These are phyloP conservation scores for Mortierella sp. DNA, from an alignment of 371 early-diverging fungal genomes.

Conservation along the genomic window DNA sequence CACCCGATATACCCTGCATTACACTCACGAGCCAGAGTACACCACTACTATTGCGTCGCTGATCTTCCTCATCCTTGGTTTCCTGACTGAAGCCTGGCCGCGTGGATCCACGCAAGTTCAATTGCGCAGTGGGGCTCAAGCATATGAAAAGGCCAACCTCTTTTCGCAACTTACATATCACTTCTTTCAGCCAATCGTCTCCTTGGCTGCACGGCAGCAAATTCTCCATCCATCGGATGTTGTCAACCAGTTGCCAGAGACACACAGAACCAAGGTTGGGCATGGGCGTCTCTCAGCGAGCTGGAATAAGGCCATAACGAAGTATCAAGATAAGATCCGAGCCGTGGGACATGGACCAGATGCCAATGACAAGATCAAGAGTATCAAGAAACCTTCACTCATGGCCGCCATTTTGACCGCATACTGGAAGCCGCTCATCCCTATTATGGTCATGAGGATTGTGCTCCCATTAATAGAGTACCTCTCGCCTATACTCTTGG, in stretches of 20 bases:
- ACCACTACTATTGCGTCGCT: conserved; percentile 7
- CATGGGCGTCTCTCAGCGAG: conserved; percentile 5
- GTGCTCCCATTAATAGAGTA: conserved; percentile 19
- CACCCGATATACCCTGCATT: conserved; percentile 4
- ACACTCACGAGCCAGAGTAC: neutral
- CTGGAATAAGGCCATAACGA: conserved; percentile 15
- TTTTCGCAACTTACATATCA: conserved; percentile 15
- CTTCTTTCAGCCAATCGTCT: conserved; percentile 38
- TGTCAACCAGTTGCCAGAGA: conserved; percentile 32
- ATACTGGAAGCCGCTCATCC: conserved; percentile 14
- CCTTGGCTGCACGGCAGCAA: conserved; percentile 29
- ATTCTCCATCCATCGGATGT: conserved; percentile 31
- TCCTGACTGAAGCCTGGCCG: conserved; percentile 27
- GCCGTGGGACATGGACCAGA: neutral
- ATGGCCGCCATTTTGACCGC: conserved; percentile 17
- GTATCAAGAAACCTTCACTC: conserved; percentile 21
- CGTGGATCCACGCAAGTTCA: conserved; percentile 35
- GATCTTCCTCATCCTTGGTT: conserved; percentile 12
- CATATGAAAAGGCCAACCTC: conserved; percentile 33
- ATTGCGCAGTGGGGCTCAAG: conserved; percentile 17
- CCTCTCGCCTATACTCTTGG: conserved; percentile 21
- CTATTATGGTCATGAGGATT: conserved; percentile 8
- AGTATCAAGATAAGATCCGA: conserved; percentile 6
- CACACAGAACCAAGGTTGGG: conserved; percentile 13
- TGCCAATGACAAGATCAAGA: conserved; percentile 5